Percentiles rank a stretch among this genome's conserved stretches.
phyloP scores from a whole-genome alignment of 305 asterid genomes.

The Caryopteris hybrid region DNA sequence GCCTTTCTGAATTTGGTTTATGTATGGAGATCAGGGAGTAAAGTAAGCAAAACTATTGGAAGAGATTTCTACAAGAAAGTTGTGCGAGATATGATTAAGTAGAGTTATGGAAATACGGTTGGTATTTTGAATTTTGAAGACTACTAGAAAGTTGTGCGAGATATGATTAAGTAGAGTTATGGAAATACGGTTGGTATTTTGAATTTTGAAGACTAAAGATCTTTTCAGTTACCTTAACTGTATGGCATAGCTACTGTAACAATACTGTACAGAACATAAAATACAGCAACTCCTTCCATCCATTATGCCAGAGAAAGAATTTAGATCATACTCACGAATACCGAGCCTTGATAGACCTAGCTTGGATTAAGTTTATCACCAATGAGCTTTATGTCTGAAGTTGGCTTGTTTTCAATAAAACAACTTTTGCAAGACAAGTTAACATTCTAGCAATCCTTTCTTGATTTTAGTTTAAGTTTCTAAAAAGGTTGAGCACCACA shows the following conservation, averaged over 20 bases:
- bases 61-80: background rate
- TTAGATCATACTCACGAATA: background rate
- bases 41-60: background rate
- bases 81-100: background rate
- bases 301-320: background rate
- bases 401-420: conserved; percentile 1
- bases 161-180: background rate
- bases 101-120: background rate
- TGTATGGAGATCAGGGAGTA: background rate
- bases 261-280: background rate
- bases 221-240: background rate
- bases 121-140: background rate
- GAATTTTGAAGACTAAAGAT: background rate
- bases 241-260: background rate
- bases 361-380: background rate
- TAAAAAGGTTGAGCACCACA: conserved; percentile 21
- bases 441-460: background rate
- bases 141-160: background rate
- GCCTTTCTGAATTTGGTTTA: background rate
- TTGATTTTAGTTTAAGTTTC: conserved; percentile 11
- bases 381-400: background rate
- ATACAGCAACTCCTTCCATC: conserved; percentile 1
- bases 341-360: background rate
- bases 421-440: background rate
- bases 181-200: background rate